Evolutionary conservation across 768 basidiomycete genomes (phyloP).

Genomic region (Serendipita sp.): DNA sequence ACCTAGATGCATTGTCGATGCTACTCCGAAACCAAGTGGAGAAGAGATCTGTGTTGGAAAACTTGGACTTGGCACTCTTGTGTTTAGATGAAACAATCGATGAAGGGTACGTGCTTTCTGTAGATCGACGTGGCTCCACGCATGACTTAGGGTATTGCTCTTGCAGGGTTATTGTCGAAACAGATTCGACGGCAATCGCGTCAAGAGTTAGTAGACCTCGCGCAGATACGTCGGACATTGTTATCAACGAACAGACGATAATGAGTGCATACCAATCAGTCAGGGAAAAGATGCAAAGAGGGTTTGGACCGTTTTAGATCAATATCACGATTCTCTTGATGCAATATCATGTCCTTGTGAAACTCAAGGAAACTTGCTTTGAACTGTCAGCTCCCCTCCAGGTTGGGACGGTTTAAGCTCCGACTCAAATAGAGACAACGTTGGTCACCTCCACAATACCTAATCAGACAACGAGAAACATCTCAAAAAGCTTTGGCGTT

Average conservation of each 20-base stretch:
- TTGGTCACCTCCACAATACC: too few species aligned
- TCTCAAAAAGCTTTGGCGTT: too few species aligned
- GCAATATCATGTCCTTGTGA: too few species aligned
- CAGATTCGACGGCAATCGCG: conserved; percentile 89
- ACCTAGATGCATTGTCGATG: conserved; percentile 72
- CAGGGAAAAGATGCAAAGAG: conserved; percentile 68
- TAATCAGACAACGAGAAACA: too few species aligned
- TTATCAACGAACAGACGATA: conserved; percentile 96
- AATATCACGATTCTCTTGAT: too few species aligned
- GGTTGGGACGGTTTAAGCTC: too few species aligned
- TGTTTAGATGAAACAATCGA: conserved; percentile 96
- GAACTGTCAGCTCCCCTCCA: too few species aligned
- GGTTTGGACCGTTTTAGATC: conserved; percentile 56
- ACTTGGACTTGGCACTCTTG: conserved; percentile 78
- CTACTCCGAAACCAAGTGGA: conserved; percentile 85
- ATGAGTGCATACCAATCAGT: conserved; percentile 86
- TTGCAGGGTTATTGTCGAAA: conserved; percentile 84
- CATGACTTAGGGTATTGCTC: not conserved
- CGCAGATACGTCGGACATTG: conserved; percentile 88
- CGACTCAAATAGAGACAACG: too few species aligned
- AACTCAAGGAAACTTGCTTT: too few species aligned
- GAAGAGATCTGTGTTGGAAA: conserved; percentile 88
- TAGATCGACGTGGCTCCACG: not conserved
- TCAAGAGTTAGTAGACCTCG: conserved; percentile 84
- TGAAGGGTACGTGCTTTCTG: conserved; percentile 58